phyloP scores from a whole-genome alignment of 768 basidiomycete genomes.

The Phlegmacium glaucopus region DNA sequence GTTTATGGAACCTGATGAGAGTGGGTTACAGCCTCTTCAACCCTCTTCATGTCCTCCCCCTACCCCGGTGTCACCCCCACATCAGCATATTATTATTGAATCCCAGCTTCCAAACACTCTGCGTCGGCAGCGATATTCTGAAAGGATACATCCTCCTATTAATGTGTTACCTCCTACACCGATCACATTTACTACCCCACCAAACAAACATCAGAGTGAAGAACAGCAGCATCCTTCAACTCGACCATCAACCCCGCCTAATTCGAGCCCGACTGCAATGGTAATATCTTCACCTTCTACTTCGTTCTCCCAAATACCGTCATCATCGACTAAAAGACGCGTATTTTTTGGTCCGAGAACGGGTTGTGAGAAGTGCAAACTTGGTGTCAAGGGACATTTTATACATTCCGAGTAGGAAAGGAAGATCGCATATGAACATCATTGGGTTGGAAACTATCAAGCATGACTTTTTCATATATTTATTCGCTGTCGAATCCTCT shows the following conservation, averaged over 20 bases:
- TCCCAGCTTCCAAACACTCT: background rate
- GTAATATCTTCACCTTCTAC: constrained; percentile 20
- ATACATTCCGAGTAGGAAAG: constrained; percentile 15
- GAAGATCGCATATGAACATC: too few species aligned
- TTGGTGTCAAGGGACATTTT: constrained; percentile 19
- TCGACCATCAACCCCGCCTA: constrained; percentile 9
- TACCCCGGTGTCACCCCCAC: background rate
- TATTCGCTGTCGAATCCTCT: too few species aligned
- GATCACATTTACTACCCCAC: background rate
- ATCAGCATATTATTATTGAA: background rate
- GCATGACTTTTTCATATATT: too few species aligned
- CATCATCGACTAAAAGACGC: constrained; percentile 18
- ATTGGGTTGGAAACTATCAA: too few species aligned
- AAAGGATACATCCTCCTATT: constrained; percentile 13
- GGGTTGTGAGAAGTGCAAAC: constrained; percentile 28
- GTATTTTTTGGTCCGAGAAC: constrained; percentile 30
- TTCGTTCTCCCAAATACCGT: constrained; percentile 12
- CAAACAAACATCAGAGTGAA: constrained; percentile 1
- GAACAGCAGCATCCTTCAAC: background rate
- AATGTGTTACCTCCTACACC: constrained; percentile 17
- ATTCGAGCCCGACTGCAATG: constrained; percentile 16
- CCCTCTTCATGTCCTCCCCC: constrained; percentile 1
- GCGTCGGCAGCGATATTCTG: constrained; percentile 11
- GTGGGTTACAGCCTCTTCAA: background rate
- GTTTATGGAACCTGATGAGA: constrained; percentile 21